Percentiles rank a stretch among this genome's conserved stretches.
Evolutionary conservation across 148 eudicot species (phyloP).

Genomic region (Chenopodium suecicum): DNA sequence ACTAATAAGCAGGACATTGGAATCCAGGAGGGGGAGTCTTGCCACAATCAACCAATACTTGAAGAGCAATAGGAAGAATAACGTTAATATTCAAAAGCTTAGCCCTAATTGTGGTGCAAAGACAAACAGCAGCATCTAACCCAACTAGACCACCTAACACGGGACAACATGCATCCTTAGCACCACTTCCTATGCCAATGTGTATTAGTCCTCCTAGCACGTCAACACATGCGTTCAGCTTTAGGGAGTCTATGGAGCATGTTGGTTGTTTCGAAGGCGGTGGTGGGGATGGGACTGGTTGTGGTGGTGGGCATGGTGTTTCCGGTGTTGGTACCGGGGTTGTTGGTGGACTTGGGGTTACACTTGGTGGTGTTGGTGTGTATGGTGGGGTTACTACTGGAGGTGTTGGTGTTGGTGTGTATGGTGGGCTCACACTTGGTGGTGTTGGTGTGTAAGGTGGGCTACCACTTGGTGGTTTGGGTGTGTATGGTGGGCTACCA

Average conservation of each 20-base stretch:
- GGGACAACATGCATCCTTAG: slow-evolving; percentile 59
- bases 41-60: slow-evolving; percentile 61
- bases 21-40: slow-evolving; percentile 60
- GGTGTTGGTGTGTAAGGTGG: not conserved
- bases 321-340: slow-evolving; percentile 4
- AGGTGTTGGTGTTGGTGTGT: slow-evolving; percentile 21
- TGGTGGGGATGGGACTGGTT: not conserved
- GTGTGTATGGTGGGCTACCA: slow-evolving; percentile 10
- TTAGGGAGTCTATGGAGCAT: slow-evolving; percentile 66
- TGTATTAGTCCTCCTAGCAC: slow-evolving; percentile 62
- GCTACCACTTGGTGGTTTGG: not conserved
- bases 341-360: slow-evolving; percentile 1
- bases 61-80: slow-evolving; percentile 64
- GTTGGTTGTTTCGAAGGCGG: slow-evolving; percentile 29
- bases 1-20: slow-evolving; percentile 42
- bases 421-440: not conserved
- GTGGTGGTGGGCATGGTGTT: slow-evolving; percentile 16
- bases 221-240: slow-evolving; percentile 61
- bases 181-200: slow-evolving; percentile 56
- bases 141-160: slow-evolving; percentile 53
- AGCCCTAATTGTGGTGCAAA: slow-evolving; percentile 62
- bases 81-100: slow-evolving; percentile 56
- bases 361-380: slow-evolving; percentile 2
- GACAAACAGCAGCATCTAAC: slow-evolving; percentile 67
- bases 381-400: not conserved